Conservation (phyloP, 1,284 basidiomycete species). For the Phaffia rhodozyma region DNA sequence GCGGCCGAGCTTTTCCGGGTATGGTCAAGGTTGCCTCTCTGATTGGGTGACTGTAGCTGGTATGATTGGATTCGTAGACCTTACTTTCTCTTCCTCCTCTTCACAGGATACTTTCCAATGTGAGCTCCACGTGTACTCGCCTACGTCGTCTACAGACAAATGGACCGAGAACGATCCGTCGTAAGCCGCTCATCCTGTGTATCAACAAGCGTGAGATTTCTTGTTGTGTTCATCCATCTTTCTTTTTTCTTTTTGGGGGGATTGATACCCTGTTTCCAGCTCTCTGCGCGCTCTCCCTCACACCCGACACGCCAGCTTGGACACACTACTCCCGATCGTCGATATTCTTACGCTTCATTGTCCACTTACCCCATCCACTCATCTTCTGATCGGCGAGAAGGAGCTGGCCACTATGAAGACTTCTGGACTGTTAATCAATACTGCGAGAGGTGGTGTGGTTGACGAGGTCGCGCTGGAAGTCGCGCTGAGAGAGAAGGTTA, state of each 20-base stretch:
- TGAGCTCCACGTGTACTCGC: slow-evolving; percentile 33
- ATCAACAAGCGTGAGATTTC: too few relatives aligned
- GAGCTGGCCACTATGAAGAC: slow-evolving; percentile 35
- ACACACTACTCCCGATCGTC: slow-evolving; percentile 31
- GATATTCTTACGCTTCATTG: slow-evolving; percentile 42
- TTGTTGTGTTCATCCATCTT: too few relatives aligned
- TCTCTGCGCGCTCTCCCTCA: slow-evolving; percentile 46
- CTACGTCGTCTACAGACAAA: slow-evolving; percentile 28
- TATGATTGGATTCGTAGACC: not conserved
- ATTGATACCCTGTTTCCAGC: not conserved
- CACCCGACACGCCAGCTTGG: slow-evolving; percentile 33
- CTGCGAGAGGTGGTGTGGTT: slow-evolving; percentile 39
- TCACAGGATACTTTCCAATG: slow-evolving; percentile 28
- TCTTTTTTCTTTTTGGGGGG: not conserved
- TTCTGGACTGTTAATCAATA: slow-evolving; percentile 38
- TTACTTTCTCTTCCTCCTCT: not conserved
- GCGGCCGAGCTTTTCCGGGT: slow-evolving; percentile 30
- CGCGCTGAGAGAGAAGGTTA: slow-evolving; percentile 31
- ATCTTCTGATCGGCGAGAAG: slow-evolving; percentile 31
- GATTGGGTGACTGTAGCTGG: not conserved
- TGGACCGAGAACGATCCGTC: slow-evolving; percentile 27
- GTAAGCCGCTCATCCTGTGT: slow-evolving; percentile 13
- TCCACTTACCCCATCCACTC: slow-evolving; percentile 36
- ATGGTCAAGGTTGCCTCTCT: not conserved
- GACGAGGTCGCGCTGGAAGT: slow-evolving; percentile 38